Evolutionary conservation across 106 monocot genomes (phyloP).

Genomic region (Gastrodia elata): DNA sequence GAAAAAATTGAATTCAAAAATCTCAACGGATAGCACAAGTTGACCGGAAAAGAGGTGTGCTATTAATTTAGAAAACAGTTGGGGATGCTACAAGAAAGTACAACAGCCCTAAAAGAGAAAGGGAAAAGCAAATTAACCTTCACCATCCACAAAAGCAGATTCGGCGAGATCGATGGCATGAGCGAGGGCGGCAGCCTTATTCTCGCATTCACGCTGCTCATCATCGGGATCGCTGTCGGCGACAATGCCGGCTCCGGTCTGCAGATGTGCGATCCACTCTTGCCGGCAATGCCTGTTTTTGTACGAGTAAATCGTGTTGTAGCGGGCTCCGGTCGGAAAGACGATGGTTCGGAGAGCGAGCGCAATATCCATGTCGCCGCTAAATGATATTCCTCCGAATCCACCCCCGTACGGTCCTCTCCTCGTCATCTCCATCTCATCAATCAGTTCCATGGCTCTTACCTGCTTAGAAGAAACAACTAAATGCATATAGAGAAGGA

Average conservation of each 20-base stretch:
- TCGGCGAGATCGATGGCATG: slow-evolving; percentile 68
- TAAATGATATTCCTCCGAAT: slow-evolving; percentile 36
- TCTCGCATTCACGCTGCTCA: slow-evolving; percentile 62
- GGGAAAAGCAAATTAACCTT: slow-evolving; percentile 1
- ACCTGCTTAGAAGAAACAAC: too few relatives aligned
- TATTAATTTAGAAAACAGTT: too few relatives aligned
- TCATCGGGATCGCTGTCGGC: slow-evolving; percentile 64
- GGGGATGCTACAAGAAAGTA: too few relatives aligned
- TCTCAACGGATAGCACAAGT: too few relatives aligned
- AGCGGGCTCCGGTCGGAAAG: slow-evolving; percentile 2
- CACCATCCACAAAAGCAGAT: slow-evolving; percentile 28
- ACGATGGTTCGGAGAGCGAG: slow-evolving; percentile 12
- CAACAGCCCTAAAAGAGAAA: too few relatives aligned
- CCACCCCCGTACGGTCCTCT: slow-evolving; percentile 60
- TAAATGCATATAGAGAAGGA: too few relatives aligned
- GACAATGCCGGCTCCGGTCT: slow-evolving; percentile 71
- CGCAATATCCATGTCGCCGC: slow-evolving; percentile 22
- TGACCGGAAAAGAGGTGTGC: too few relatives aligned
- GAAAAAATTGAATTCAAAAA: too few relatives aligned
- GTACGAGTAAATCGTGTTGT: slow-evolving; percentile 13
- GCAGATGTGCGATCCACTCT: slow-evolving; percentile 25
- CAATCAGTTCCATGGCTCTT: slow-evolving; percentile 58
- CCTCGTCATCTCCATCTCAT: slow-evolving; percentile 44
- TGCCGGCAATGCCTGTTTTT: slow-evolving; percentile 3
- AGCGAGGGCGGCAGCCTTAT: slow-evolving; percentile 62